Evolutionary conservation across 176 grass and related monocot genomes (phyloP), one percentile per base, ranked within the genome.

Genomic region (Triticum timopheevii): DNA sequence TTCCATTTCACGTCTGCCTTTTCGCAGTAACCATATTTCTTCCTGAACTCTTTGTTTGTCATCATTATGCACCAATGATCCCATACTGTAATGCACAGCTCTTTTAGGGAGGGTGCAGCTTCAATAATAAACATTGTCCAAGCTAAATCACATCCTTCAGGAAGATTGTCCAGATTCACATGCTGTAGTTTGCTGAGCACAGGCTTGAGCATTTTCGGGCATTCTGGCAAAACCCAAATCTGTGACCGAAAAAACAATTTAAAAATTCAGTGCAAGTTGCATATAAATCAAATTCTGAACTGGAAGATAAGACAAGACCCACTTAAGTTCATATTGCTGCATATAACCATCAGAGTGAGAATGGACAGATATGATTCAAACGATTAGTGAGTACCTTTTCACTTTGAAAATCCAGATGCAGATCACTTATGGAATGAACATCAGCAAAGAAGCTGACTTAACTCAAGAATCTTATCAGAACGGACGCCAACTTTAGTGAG

Each of bases 71-170:
- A 73, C 22, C 5, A 45, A 73, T 73, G 70, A 15, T 73, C 70
- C 38, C 70, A 8, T 73, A 73, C 22, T 15, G 38, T 2, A 12
- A 73, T 3, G 12, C 70, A 73, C 2, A 73, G 38, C n/a, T 73
- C 70, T 15, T 45, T 7, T 73, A 73, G 38, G 22, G 19, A 1
- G 10, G 38, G 38, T 25, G 70, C 70, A 45, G 20, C 70, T 73
- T 73, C 70, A 45, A 73, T n/a, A 44, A 73, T 13, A 44, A 73
- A 73, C 38, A 73, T 73, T 15, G 70, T 73, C 70, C 70, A 44
- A 73, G 38, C 12, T 13, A 73, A 24, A 45, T 73, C 38, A 73
- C 70, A 73, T 1, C 70, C 70, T 73, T 44, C 38, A 15, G 70
- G 70, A 44, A 73, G 10, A 3, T 73, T 42, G 8, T 71, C 69